phyloP scores from a whole-genome alignment of 768 basidiomycete genomes.

The Serpula lacrymans region DNA sequence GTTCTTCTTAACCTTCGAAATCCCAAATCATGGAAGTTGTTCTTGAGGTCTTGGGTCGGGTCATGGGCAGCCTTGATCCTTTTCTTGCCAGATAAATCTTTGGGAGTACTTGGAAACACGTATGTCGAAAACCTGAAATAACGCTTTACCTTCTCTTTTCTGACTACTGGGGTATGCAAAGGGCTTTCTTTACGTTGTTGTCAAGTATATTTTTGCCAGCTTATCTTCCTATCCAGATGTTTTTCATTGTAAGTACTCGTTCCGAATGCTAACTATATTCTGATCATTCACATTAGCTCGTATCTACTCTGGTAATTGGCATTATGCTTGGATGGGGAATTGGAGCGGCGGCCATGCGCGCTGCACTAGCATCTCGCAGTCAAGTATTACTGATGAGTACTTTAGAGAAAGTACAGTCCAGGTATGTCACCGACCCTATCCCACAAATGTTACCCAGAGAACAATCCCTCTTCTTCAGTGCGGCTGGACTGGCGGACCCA shows the following conservation, averaged over 20 bases:
- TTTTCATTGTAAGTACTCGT: constrained; percentile 39
- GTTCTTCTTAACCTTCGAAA: constrained; percentile 32
- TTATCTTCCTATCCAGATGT: constrained; percentile 44
- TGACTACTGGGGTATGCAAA: too few relatives aligned
- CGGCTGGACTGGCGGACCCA: constrained; percentile 35
- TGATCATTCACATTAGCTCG: constrained; percentile 19
- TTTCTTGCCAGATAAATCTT: constrained; percentile 36
- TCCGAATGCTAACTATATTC: not conserved
- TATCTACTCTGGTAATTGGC: constrained; percentile 46
- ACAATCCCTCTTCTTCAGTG: constrained; percentile 17
- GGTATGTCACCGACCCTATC: constrained; percentile 17
- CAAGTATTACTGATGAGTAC: constrained; percentile 27
- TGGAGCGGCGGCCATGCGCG: constrained; percentile 51
- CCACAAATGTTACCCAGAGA: not conserved
- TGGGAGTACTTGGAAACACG: constrained; percentile 38
- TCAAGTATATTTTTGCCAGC: constrained; percentile 45
- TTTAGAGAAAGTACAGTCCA: constrained; percentile 25
- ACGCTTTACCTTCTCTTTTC: not conserved
- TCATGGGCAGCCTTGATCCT: constrained; percentile 37
- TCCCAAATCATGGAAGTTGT: constrained; percentile 32
- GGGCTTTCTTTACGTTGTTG: constrained; percentile 45
- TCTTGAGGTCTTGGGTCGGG: constrained; percentile 40
- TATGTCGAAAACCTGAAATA: constrained; percentile 19
- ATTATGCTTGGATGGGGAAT: constrained; percentile 52
- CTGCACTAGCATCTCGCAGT: constrained; percentile 37